Evolutionary conservation across 192 early-diverging fungal genomes (phyloP).

Genomic region (Coemansia sp.): DNA sequence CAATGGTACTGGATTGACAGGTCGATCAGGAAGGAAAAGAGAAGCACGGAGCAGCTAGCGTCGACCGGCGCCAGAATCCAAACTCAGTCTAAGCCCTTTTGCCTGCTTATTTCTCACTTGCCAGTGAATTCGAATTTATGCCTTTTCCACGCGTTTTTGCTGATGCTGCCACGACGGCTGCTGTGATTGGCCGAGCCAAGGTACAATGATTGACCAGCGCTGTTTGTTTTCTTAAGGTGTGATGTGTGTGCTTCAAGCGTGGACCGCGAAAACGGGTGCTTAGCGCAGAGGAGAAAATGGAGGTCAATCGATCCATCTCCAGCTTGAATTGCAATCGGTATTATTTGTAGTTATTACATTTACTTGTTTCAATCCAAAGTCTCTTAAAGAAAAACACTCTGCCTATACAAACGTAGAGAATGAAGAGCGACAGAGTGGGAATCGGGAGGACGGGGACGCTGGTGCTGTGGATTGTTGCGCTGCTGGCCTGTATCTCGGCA

Average conservation of each 20-base stretch:
- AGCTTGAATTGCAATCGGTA: not conserved
- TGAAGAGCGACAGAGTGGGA: constrained; percentile 4
- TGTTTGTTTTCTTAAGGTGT: not conserved
- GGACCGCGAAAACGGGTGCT: not conserved
- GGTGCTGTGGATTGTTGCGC: constrained; percentile 11
- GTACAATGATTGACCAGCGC: not conserved
- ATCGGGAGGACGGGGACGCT: constrained; percentile 8
- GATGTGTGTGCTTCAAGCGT: not conserved
- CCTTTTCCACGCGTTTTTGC: not conserved
- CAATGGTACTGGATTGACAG: constrained; percentile 2
- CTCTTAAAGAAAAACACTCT: not conserved
- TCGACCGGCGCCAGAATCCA: not conserved
- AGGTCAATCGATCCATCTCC: not conserved
- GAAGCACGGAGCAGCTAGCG: not conserved
- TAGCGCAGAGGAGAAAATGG: not conserved
- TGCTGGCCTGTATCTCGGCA: constrained; percentile 7
- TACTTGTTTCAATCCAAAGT: no score
- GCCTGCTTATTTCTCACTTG: not conserved
- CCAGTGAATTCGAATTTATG: no score
- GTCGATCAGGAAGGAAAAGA: constrained; percentile 1
- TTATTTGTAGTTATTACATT: no score
- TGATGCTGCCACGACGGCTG: constrained; percentile 19
- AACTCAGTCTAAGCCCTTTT: not conserved
- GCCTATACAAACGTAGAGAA: not conserved
- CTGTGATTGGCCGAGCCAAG: constrained; percentile 25